These are phyloP conservation scores for Tolypocladium paradoxum DNA, from an alignment of 2,329 filamentous ascomycete species.

Conservation along the genomic window DNA sequence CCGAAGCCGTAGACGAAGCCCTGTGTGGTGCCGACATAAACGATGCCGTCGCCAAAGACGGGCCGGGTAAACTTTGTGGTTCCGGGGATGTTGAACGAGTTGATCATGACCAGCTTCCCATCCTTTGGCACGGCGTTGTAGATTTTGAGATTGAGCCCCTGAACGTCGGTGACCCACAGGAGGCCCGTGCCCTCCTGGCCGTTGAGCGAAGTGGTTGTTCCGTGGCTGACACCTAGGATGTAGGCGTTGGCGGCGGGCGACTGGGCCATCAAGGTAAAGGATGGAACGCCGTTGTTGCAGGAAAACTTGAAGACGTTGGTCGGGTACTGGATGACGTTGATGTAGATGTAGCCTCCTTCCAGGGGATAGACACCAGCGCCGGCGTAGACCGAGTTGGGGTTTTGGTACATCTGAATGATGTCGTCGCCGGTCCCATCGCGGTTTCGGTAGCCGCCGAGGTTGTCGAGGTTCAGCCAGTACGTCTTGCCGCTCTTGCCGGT, in stretches of 20 bases:
- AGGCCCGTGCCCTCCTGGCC: slow-evolving; percentile 43
- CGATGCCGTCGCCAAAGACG: slow-evolving; percentile 44
- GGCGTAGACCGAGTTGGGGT: slow-evolving; percentile 33
- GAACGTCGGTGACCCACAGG: slow-evolving; percentile 45
- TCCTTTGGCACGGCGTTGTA: slow-evolving; percentile 40
- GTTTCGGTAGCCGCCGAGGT: slow-evolving; percentile 29
- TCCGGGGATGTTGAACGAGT: slow-evolving; percentile 38
- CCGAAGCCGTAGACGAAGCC: slow-evolving; percentile 46
- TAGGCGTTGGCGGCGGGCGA: slow-evolving; percentile 38
- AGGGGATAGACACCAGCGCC: slow-evolving; percentile 36
- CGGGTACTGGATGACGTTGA: slow-evolving; percentile 40
- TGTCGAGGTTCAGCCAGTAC: slow-evolving; percentile 31
- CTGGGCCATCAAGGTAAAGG: slow-evolving; percentile 42
- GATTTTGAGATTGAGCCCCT: slow-evolving; percentile 39
- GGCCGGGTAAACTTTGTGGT: slow-evolving; percentile 46
- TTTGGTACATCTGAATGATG: slow-evolving; percentile 32
- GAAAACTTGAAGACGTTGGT: slow-evolving; percentile 49
- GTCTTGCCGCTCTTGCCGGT: slow-evolving; percentile 41
- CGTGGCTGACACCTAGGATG: slow-evolving; percentile 44
- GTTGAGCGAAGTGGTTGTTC: slow-evolving; percentile 43
- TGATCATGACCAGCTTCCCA: slow-evolving; percentile 34
- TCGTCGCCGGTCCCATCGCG: slow-evolving; percentile 25
- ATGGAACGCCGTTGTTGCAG: slow-evolving; percentile 37
- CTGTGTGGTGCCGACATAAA: slow-evolving; percentile 40
- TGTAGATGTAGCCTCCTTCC: slow-evolving; percentile 38